Evolutionary conservation across 305 asterid genomes (phyloP), one percentile per base, ranked within the genome.

Genomic region (Solanum aculeatissimum): DNA sequence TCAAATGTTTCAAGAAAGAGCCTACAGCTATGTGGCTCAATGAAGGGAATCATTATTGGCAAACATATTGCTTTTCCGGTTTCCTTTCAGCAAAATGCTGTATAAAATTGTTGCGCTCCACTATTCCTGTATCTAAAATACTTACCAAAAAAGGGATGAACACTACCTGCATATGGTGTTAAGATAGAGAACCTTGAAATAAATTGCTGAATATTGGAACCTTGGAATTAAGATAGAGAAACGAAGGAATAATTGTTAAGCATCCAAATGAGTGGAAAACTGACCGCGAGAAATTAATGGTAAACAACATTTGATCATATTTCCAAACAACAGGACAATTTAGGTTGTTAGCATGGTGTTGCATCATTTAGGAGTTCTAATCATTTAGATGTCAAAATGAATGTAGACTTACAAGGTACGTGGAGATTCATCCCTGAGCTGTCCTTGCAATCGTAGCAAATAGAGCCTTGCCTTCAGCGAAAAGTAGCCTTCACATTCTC

Each of bases 401-500:
- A 47, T 23, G 3, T 23, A 25, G 21, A 77, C 57, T 77, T 51
- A 49, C 58, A 54, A 74, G 57, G 81, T 35, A 47, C 11, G 35
- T 29, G 51, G 15, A 51, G 65, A 86, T 63, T 87, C 35, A 16
- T 92, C 91, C 6, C 85, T 78, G 54, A 66, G 86, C 72, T 18
- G 13, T 90, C 91, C 4, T 40, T 53, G 88, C 94, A 92, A 18
- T 89, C 86, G 35, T 84, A 89, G 32, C 96, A 91, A 57, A 81
- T 89, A 47, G 90, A 90, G 8, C 53, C 81, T 84, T 87, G 86
- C 91, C 92, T 42, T 88, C 84, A 16, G 86, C 66, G 63, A 90
- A 65, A 90, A 92, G 83, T 0, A 29, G n/a, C 95, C 97, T 71
- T 85, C 89, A 91, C 96, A 92, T 25, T 87, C 90, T 71, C 84